Percentiles rank a stretch among this genome's conserved stretches.
Evolutionary conservation across 164 flowering plant species (phyloP).

Genomic region (Echeveria elegans): DNA sequence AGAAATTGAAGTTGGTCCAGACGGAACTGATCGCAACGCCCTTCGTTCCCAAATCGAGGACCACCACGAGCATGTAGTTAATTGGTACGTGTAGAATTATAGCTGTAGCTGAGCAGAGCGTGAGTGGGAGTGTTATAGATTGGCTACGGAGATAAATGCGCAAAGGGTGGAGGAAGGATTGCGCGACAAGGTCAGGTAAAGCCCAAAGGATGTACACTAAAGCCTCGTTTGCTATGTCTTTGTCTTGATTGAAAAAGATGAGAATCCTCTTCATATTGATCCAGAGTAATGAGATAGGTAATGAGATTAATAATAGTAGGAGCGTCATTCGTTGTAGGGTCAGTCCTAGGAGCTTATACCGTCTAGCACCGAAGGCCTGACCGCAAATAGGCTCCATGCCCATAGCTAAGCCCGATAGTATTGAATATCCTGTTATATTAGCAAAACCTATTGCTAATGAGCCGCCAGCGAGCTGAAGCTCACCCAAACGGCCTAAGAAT

Average conservation of each 20-base stretch:
- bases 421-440: slow-evolving; percentile 77
- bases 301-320: slow-evolving; percentile 36
- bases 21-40: slow-evolving; percentile 59
- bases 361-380: slow-evolving; percentile 69
- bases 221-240: slow-evolving; percentile 43
- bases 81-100: slow-evolving; percentile 63
- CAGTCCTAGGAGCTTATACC: slow-evolving; percentile 49
- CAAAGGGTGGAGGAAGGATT: slow-evolving; percentile 57
- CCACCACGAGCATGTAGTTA: slow-evolving; percentile 46
- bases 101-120: slow-evolving; percentile 45
- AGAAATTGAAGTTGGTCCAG: slow-evolving; percentile 52
- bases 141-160: slow-evolving; percentile 62
- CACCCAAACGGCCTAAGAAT: slow-evolving; percentile 69
- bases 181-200: slow-evolving; percentile 60
- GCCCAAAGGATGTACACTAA: slow-evolving; percentile 44
- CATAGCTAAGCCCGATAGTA: slow-evolving; percentile 67
- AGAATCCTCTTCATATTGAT: slow-evolving; percentile 45
- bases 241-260: slow-evolving; percentile 44
- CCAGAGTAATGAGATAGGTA: slow-evolving; percentile 56
- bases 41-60: slow-evolving; percentile 42
- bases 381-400: slow-evolving; percentile 93
- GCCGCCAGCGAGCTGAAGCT: slow-evolving; percentile 59
- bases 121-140: slow-evolving; percentile 62
- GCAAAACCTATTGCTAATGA: slow-evolving; percentile 71
- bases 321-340: slow-evolving; percentile 46